Evolutionary conservation across 2,329 filamentous ascomycete species (phyloP), one percentile per base, ranked within the genome.

Genomic region (Mollisiaceae sp.): DNA sequence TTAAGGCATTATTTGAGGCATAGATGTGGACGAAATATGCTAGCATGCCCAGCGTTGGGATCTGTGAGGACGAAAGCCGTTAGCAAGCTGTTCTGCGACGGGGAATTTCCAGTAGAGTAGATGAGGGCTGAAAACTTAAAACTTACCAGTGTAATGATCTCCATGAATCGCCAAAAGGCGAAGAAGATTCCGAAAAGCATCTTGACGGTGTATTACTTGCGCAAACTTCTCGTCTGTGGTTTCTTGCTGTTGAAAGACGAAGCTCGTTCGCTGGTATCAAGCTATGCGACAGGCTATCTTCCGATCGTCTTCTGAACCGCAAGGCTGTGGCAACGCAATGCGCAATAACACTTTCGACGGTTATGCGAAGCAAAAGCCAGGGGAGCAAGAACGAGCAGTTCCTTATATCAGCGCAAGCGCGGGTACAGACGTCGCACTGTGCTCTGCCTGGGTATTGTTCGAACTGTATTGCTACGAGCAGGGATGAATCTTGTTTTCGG

Each of bases 151-250:
- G 87, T 89, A 71, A 88, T 62, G 75, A 90, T 89, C 77, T 90
- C 82, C 72, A 82, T 73, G 72, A 89, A 82, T 71, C 88, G 85
- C 81, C 84, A 88, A 71, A 84, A 85, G 77, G 86, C 81, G 78
- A 90, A 90, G 71, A 88, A 79, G 69, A 89, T 75, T 69, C 85
- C 86, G 78, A 88, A 89, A 54, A 89, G 68, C 87, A 90, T 89
- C 8, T 56, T 73, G 69, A 67, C 18, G 24, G 45, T 38, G 57
- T 60, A 50, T 15, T 52, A 45, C 20, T 20, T 62, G 56, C 38
- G 36, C 50, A 59, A 15, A 20, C 59, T 64, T 38, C 61, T 43
- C 24, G 36, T 62, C 18, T 52, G 43, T 63, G 43, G n/a, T 27
- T 35, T 59, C 39, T 38, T 43, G 43, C 14, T 24, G 32, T 39